Evolutionary conservation across 2,329 filamentous ascomycete genomes (phyloP), one percentile per base, ranked within the genome.

Genomic region (Aspergillus texensis): DNA sequence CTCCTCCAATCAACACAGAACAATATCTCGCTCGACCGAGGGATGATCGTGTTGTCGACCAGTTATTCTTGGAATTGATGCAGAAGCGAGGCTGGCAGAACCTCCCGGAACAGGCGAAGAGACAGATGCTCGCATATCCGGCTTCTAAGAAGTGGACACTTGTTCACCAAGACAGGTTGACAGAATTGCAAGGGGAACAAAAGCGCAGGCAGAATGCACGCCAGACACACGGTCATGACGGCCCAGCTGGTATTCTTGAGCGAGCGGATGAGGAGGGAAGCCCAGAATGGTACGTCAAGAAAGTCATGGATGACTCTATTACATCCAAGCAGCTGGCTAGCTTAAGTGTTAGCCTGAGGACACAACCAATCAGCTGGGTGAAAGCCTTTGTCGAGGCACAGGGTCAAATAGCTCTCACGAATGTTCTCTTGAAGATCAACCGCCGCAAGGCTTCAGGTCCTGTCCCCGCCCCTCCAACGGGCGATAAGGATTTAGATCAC

Each of bases 81-180:
- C 92, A 96, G 74, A 97, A 97, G 81, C 88, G 95, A 80, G 95
- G 94, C 68, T 98, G 94, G 92, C 95, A 97, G 81, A 96, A 96
- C 78, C 83, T 99, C 68, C 95, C 95, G 6, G 95, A 99, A 74
- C 93, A 97, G 81, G 95, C 95, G 34, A 88, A 91, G 70, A 86
- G 94, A 65, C 95, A 98, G 82, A 98, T 99, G 94, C 87, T 95
- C 80, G 93, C 93, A 43, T 98, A 99, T 76, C 92, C 94, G 16
- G 87, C 95, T 10, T 88, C 89, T 68, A 98, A 98, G 84, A 99
- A 98, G 80, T 99, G 95, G 95, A 97, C 93, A 1, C 82, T 99
- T 64, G 91, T 99, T 58, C 91, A 98, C 77, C 94, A 99, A 79
- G 95, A 99, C 80, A 90, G 92, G 66, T 84, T 99, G 71, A 92